Evolutionary conservation across 2,329 filamentous ascomycete genomes (phyloP).

Genomic region (Sporothrix inflata): DNA sequence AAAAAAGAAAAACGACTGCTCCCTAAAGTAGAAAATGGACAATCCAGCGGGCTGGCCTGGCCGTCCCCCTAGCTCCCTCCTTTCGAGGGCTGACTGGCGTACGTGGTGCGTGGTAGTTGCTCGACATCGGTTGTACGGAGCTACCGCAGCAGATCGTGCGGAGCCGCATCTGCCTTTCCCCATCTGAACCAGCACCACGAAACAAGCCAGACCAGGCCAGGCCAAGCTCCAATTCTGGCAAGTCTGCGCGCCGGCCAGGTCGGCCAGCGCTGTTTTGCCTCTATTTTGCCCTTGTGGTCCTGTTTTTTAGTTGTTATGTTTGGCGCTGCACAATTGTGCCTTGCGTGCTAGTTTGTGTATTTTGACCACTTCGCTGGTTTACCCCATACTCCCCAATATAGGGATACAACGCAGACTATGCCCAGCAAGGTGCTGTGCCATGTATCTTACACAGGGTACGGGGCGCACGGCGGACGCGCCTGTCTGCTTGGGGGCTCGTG

Average conservation of each 20-base stretch:
- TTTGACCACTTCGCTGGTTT: not conserved
- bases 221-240: conserved; percentile 9
- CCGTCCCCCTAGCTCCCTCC: not conserved
- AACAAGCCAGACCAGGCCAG: not conserved
- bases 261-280: not conserved
- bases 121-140: conserved; percentile 23
- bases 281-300: not conserved
- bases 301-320: not conserved
- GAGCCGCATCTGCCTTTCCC: conserved; percentile 23
- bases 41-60: not conserved
- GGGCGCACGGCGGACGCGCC: not conserved
- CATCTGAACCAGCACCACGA: conserved; percentile 13
- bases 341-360: not conserved
- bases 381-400: not conserved
- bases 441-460: not conserved
- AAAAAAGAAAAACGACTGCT: not conserved
- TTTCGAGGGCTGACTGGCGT: not conserved
- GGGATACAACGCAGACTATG: not conserved
- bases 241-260: not conserved
- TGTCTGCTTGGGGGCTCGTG: not conserved
- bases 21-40: not conserved
- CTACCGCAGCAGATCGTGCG: conserved; percentile 18
- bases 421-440: not conserved
- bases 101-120: not conserved
- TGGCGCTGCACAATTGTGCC: not conserved